Base-by-base conservation (phyloP, 306 rosid genomes). In the Sicyos edulis region DNA sequence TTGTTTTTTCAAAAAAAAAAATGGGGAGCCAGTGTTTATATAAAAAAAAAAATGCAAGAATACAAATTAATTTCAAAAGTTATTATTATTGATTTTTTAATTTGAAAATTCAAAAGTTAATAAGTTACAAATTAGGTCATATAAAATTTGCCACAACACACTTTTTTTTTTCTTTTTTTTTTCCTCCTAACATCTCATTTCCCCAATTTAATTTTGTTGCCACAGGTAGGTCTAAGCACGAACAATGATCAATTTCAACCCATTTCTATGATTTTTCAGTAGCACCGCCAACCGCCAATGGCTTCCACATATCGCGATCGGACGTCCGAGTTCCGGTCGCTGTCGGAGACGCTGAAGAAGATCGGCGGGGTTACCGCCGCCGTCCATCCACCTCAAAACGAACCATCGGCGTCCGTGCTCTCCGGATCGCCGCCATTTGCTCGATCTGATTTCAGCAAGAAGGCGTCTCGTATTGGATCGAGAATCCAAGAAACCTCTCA, bases 401-500 rank as follows among this genome's bases (percentile, higher is more conserved):
- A 70, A 68, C 80, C 85, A 0, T 70, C 89, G 20, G 83, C 82
- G 13, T 79, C 89, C 13, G 80, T 66, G 19, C 55, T 65, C 4
- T 76, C 82, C 3, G 22, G 50, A 11, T 49, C 73, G 2, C 32
- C 47, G 5, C 21, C 50, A 53, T 58, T 75, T 55, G 80, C 87
- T 20, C 84, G 89, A 82, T 92, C 98, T 74, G 93, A 90, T 50
- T 92, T 90, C 88, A 92, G 83, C 80, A 80, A 83, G 54, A 88
- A 87, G 78, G 96, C 98, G 58, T 90, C 96, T 0, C 90, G 82
- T 9, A 92, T 92, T 74, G 91, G 91, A 22, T 82, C 83, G 60
- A 96, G 92, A 26, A 91, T 91, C 79, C 88, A 90, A 26, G 96
- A 92, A 71, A 80, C 96, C 47, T 85, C 96, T 20, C 89, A 81